These are phyloP conservation scores for Pneumocystis sp. DNA, from an alignment of 1,139 yeast species.

Conservation along the genomic window DNA sequence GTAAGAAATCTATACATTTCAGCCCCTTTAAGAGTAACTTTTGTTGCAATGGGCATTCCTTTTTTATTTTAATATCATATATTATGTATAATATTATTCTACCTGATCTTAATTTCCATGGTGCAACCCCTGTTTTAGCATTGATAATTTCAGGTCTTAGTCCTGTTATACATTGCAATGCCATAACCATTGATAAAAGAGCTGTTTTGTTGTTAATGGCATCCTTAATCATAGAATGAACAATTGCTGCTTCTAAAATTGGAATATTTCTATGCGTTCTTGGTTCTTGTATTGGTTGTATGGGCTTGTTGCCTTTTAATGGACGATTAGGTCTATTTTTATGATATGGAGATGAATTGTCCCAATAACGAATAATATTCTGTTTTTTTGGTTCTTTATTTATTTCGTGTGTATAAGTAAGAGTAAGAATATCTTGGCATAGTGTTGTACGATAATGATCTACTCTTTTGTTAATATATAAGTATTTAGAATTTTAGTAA, in stretches of 20 bases:
- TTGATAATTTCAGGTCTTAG: slow-evolving; percentile 60
- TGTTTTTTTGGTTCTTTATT: slow-evolving; percentile 34
- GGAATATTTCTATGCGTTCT: slow-evolving; percentile 59
- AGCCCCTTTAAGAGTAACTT: slow-evolving; percentile 59
- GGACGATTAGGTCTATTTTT: slow-evolving; percentile 50
- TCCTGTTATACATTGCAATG: slow-evolving; percentile 86
- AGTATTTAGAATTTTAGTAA: background rate
- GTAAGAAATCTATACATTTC: slow-evolving; percentile 75
- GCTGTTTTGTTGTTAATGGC: slow-evolving; percentile 61
- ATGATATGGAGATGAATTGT: slow-evolving; percentile 78
- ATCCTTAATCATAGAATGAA: slow-evolving; percentile 64
- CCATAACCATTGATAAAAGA: slow-evolving; percentile 64
- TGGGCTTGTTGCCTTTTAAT: slow-evolving; percentile 34
- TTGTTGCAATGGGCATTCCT: slow-evolving; percentile 73
- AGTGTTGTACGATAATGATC: slow-evolving; percentile 65
- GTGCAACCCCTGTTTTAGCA: slow-evolving; percentile 66
- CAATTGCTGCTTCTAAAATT: slow-evolving; percentile 42
- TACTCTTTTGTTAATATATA: slow-evolving; percentile 34
- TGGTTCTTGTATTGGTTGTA: slow-evolving; percentile 59
- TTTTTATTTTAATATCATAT: background rate
- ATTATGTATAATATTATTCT: background rate
- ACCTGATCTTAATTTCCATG: slow-evolving; percentile 80
- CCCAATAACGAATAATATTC: slow-evolving; percentile 69
- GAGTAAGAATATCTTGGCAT: slow-evolving; percentile 61
- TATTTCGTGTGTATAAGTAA: slow-evolving; percentile 50